Evolutionary conservation across 1,139 yeast species (phyloP).

Genomic region (Protomyces pachydermus): DNA sequence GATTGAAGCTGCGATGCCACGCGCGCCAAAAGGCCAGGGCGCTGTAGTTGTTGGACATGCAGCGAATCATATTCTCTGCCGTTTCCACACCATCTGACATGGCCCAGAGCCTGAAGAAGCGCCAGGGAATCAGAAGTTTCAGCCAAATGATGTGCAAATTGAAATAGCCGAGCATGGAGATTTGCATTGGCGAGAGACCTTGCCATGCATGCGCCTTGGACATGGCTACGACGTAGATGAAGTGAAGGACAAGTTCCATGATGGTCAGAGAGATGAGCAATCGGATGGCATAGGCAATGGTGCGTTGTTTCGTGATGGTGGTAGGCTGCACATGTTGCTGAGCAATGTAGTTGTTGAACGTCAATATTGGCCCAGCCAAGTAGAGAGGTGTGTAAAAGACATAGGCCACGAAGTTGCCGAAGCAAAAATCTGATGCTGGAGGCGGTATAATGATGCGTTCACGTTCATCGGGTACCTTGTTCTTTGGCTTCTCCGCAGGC

Average conservation of each 20-base stretch:
- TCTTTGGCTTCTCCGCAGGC: not conserved
- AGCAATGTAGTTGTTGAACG: slow-evolving; percentile 83
- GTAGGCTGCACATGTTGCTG: slow-evolving; percentile 52
- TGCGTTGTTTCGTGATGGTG: slow-evolving; percentile 52
- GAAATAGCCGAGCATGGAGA: slow-evolving; percentile 89
- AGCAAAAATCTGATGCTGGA: slow-evolving; percentile 54
- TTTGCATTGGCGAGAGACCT: slow-evolving; percentile 83
- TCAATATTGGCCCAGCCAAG: slow-evolving; percentile 90
- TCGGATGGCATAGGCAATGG: slow-evolving; percentile 59
- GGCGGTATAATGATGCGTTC: slow-evolving; percentile 65
- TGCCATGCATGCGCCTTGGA: slow-evolving; percentile 86
- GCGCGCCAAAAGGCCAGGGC: slow-evolving; percentile 96
- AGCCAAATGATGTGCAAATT: slow-evolving; percentile 89
- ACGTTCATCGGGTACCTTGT: slow-evolving; percentile 45
- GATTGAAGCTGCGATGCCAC: slow-evolving; percentile 92
- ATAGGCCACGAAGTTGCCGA: slow-evolving; percentile 66
- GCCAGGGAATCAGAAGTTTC: slow-evolving; percentile 83
- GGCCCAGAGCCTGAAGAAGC: slow-evolving; percentile 89
- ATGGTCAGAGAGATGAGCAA: slow-evolving; percentile 66
- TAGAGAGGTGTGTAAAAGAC: slow-evolving; percentile 80
- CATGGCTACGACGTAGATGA: slow-evolving; percentile 87
- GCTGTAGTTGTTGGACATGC: slow-evolving; percentile 90
- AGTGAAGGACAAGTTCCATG: slow-evolving; percentile 87
- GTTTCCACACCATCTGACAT: slow-evolving; percentile 87
- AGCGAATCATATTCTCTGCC: slow-evolving; percentile 95